Base-by-base conservation (phyloP, 2,329 filamentous ascomycete species). In the Fusarium lateritium region DNA sequence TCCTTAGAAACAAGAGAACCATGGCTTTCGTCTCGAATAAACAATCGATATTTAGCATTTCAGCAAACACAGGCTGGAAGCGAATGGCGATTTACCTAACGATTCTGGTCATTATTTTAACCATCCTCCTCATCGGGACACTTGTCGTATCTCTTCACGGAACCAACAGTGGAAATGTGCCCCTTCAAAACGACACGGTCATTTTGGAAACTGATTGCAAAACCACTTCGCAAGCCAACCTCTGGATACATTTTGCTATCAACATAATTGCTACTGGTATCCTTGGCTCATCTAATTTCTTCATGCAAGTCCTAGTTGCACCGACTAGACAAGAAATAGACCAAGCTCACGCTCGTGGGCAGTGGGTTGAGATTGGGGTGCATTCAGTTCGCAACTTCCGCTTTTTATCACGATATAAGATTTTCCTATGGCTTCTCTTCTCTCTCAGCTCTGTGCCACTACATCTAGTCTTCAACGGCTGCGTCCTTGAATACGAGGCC, bases 261-360 rank as follows among this genome's bases (percentile, higher is more conserved):
- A 66, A 66, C 26, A n/a, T 58, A 5, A 19, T 62, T 8, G 38
- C 72, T n/a, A 78, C 76, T 0, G 45, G 72, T 1, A 51, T 80
- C 22, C 62, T 81, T 8, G 73, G 72, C 1, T 77, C 74, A 1
- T 78, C 76, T 22, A 80, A 79, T 60, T 79, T 77, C 40, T 77
- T 74, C 33, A 79, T 78, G 74, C 79, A 80, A 53, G 62, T 73
- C 2, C 69, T 78, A 7, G 72, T 69, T 4, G 76, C 78, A 1
- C 79, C 77, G 1, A 79, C 77, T 1, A 62, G 78, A 5, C 40
- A 38, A 0, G 71, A 79, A 9, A 50, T 80, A 6, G 72, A 79
- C 26, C 42, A 31, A 3, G 68, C 62, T 7, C 68, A 72, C 34
- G 40, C 39, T 6, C 31, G 33, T 6, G 38, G 50, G 6, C 40